Base-by-base conservation (phyloP, 2,329 filamentous ascomycete species). In the Fusarium haematococcum region DNA sequence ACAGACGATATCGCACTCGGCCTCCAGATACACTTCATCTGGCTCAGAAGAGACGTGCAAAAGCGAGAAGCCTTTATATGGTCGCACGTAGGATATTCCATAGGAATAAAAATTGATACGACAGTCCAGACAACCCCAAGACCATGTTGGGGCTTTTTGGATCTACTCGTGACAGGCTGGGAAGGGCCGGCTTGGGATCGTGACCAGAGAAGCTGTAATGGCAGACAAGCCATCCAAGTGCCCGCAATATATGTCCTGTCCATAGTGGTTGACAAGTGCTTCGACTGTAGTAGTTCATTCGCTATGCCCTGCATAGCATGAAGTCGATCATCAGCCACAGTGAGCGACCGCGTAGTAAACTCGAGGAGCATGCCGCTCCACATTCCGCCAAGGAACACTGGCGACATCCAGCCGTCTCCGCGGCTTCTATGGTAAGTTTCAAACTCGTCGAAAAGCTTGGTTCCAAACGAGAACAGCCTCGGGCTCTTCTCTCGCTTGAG, bases 201-300 rank as follows among this genome's bases (percentile, higher is more conserved):
- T 16, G 43, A 37, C 60, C 60, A 63, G 13, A 54, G 16, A 6
- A 63, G 45, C 23, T 63, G 60, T 10, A 18, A 48, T 13, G 60
- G 60, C 4, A 63, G 30, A 32, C 60, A 63, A 18, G 60, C 60
- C 32, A 54, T 54, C 60, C 60, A 63, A 5, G 18, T 63, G 14
- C 60, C 60, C 7, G 45, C 45, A 18, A 63, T 16, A 54, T 63
- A 63, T 18, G 43, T 54, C 45, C 30, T 63, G 23, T 63, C 32
- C 8, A 63, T 37, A 9, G 10, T 13, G 16, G 50, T 32, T 10
- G 32, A n/a, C 60, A 63, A 43, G 45, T 63, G 60, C 20, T 18
- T 30, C 33, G 43, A 52, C 37, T 54, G 43, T 11, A 63, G 14
- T 11, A 63, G 45, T 32, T 63, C 60, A 10, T 63, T 63, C 11